These are phyloP conservation scores for Exutisphaerella laricina DNA, from an alignment of 2,329 filamentous ascomycete species.

Conservation along the genomic window DNA sequence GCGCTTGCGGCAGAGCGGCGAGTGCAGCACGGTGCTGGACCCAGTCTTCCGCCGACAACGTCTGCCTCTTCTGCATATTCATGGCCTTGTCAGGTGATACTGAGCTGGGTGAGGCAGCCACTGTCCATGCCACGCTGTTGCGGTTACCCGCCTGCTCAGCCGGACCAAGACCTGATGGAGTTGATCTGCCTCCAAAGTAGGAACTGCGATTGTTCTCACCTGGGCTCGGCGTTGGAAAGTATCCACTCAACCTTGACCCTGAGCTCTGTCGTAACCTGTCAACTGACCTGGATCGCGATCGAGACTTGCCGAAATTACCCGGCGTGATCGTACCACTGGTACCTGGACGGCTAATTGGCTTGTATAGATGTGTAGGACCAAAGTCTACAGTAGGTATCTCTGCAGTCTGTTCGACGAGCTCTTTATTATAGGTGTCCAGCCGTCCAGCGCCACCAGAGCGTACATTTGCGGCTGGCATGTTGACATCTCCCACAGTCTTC, in stretches of 20 bases:
- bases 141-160: slow-evolving; percentile 44
- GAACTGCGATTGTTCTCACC: slow-evolving; percentile 29
- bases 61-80: slow-evolving; percentile 44
- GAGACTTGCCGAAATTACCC: slow-evolving; percentile 21
- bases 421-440: slow-evolving; percentile 32
- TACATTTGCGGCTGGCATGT: slow-evolving; percentile 42
- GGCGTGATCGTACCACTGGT: slow-evolving; percentile 50
- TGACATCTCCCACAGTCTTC: slow-evolving; percentile 63
- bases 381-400: slow-evolving; percentile 76
- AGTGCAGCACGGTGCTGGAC: slow-evolving; percentile 68
- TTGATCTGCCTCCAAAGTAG: slow-evolving; percentile 31
- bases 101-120: slow-evolving; percentile 48
- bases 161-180: slow-evolving; percentile 28
- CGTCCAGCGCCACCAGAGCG: slow-evolving; percentile 22
- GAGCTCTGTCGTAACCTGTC: slow-evolving; percentile 26
- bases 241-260: slow-evolving; percentile 16
- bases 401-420: slow-evolving; percentile 37
- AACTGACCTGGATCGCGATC: slow-evolving; percentile 26
- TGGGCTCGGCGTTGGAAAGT: slow-evolving; percentile 22
- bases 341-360: slow-evolving; percentile 48
- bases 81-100: slow-evolving; percentile 29
- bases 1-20: slow-evolving; percentile 46
- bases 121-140: slow-evolving; percentile 72
- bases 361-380: slow-evolving; percentile 72
- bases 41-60: slow-evolving; percentile 71